Base-by-base conservation (phyloP, 352 stramenopile genomes). In the Pythium aristosporum region DNA sequence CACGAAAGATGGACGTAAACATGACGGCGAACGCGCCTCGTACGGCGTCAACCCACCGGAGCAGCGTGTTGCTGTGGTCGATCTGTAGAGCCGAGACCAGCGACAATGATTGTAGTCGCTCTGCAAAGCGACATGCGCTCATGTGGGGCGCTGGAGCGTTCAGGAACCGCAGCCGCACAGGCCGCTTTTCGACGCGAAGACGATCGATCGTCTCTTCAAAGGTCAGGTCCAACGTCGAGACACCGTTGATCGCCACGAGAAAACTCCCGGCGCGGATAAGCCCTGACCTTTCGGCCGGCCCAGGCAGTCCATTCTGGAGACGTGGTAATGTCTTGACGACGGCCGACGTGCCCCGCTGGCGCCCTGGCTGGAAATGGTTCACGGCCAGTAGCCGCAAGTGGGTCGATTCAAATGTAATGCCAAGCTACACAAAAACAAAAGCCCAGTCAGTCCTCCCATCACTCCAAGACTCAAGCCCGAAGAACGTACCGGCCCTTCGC, bases 351-450 rank as follows among this genome's bases (percentile, higher is more conserved):
- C 74, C 73, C 6, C 76, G 63, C 21, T 76, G 74, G 0, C 60
- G 61, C 18, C 70, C 71, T 21, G 64, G 69, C 56, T 85, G 61
- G 32, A 81, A 89, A 25, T 81, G 78, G 18, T 74, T 82, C 13
- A 79, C 75, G 3, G 80, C 76, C 3, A 92, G 58, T 56, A 92
- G 70, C 8, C 80, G 80, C 46, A 91, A 52, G 46, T 89, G 81
- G 1, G 84, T 91, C 8, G 84, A 82, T 59, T 92, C 84, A 54
- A 92, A 88, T 7, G 82, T 91, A 46, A 92, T 91, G 5, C 84
- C 84, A 49, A 92, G 74, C 84, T 92, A 52, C 10, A 48, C 16
- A 9, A 51, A 23, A n/a, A 5, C 21, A 21, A 21, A 5, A 57
- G 11, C 20, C 7, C 47, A 44, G 15, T 46, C 2, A 59, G n/a